Conservation (phyloP, 176 grass and related monocot species). For the Sorghum bicolor region DNA sequence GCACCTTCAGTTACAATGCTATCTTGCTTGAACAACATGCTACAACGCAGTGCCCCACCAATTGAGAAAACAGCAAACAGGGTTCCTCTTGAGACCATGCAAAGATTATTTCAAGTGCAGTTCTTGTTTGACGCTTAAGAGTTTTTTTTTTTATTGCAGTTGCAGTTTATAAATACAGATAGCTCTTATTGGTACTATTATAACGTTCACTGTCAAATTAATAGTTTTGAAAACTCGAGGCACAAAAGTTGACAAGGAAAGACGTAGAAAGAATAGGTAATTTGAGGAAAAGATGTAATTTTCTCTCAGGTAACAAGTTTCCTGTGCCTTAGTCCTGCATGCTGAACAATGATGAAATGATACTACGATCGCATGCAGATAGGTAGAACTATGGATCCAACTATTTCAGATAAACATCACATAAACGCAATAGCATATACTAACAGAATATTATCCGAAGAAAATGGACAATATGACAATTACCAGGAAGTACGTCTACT, state of each 20-base stretch:
- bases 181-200: not conserved
- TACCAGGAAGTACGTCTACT: conserved; percentile 82
- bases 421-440: not conserved
- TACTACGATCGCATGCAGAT: not conserved
- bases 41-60: not conserved
- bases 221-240: not conserved
- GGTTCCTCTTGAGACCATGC: not conserved
- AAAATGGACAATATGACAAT: conserved; percentile 8
- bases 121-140: not conserved
- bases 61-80: not conserved
- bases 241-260: not conserved
- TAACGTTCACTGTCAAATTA: not conserved
- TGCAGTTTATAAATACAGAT: not conserved
- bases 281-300: not conserved
- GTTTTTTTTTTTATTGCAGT: not conserved
- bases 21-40: conserved; percentile 6
- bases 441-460: conserved; percentile 15
- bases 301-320: not conserved
- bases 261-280: not conserved
- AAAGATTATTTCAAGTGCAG: not conserved
- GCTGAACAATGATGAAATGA: not conserved
- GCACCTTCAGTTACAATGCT: not conserved
- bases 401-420: not conserved
- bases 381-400: not conserved
- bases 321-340: not conserved